phyloP scores from a whole-genome alignment of 371 early-diverging fungal species.

The Haplosporangium sp. region DNA sequence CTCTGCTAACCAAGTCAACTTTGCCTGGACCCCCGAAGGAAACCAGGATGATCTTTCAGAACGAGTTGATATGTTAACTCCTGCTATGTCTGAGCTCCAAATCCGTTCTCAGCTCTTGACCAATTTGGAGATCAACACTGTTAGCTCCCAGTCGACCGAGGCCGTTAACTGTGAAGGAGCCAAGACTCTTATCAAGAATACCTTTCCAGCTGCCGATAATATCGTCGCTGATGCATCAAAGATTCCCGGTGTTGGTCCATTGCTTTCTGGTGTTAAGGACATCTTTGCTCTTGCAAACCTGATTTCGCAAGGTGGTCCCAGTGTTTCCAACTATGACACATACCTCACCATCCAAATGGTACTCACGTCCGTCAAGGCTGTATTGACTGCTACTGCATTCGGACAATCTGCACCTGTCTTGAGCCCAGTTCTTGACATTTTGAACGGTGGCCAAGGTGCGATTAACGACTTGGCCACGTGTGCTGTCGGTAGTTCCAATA shows the following conservation, averaged over 20 bases:
- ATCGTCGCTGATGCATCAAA: neutral
- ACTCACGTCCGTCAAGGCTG: neutral
- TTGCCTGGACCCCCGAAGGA: conserved; percentile 7
- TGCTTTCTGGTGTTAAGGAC: neutral
- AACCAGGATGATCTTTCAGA: conserved; percentile 10
- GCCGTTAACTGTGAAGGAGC: conserved; percentile 1
- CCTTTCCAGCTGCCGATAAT: neutral
- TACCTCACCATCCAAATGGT: neutral
- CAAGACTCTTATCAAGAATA: neutral
- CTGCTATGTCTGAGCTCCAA: conserved; percentile 16
- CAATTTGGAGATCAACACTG: conserved; percentile 1
- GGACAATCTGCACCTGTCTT: neutral
- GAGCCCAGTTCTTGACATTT: neutral
- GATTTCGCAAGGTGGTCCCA: neutral
- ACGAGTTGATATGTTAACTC: conserved; percentile 10
- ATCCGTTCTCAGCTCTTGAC: conserved; percentile 22
- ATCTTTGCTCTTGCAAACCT: neutral
- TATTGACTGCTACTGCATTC: neutral
- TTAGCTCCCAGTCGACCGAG: neutral
- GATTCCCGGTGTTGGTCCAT: neutral
- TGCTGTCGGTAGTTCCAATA: too few species aligned
- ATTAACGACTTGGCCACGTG: neutral
- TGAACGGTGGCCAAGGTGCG: neutral
- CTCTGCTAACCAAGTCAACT: neutral
- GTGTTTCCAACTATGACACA: neutral